Conservation (phyloP, 495 filamentous ascomycete species). For the Letharia columbiana region DNA sequence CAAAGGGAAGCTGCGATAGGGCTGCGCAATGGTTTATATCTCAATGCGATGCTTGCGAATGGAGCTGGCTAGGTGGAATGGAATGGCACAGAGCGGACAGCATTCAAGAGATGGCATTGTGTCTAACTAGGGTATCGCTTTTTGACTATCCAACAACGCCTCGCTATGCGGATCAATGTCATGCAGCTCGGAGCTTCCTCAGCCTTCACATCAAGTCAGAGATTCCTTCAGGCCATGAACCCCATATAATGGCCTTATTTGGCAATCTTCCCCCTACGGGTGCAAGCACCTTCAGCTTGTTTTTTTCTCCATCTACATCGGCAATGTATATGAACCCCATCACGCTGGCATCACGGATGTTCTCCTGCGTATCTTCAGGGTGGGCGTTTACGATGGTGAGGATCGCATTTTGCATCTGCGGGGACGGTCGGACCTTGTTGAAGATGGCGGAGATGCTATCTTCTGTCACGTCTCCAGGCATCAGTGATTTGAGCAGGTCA, state of each 20-base stretch:
- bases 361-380: slow-evolving; percentile 53
- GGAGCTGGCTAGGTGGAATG: too few species aligned
- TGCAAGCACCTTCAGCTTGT: slow-evolving; percentile 68
- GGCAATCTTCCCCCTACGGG: slow-evolving; percentile 75
- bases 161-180: slow-evolving; percentile 10
- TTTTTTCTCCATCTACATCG: slow-evolving; percentile 79
- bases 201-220: slow-evolving; percentile 41
- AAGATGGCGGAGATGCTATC: slow-evolving; percentile 38
- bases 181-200: background rate
- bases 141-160: background rate
- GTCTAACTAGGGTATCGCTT: background rate
- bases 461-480: slow-evolving; percentile 42
- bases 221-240: slow-evolving; percentile 44
- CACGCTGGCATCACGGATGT: slow-evolving; percentile 73
- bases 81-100: background rate
- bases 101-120: background rate
- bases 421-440: slow-evolving; percentile 49
- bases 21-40: background rate
- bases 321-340: slow-evolving; percentile 89
- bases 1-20: background rate
- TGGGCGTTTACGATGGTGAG: slow-evolving; percentile 73
- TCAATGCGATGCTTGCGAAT: background rate
- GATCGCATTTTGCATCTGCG: slow-evolving; percentile 57
- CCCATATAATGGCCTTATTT: slow-evolving; percentile 65
- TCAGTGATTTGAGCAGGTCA: slow-evolving; percentile 33